These are phyloP conservation scores for Globisporangium nodosum DNA, from an alignment of 352 stramenopile genomes.

Conservation along the genomic window DNA sequence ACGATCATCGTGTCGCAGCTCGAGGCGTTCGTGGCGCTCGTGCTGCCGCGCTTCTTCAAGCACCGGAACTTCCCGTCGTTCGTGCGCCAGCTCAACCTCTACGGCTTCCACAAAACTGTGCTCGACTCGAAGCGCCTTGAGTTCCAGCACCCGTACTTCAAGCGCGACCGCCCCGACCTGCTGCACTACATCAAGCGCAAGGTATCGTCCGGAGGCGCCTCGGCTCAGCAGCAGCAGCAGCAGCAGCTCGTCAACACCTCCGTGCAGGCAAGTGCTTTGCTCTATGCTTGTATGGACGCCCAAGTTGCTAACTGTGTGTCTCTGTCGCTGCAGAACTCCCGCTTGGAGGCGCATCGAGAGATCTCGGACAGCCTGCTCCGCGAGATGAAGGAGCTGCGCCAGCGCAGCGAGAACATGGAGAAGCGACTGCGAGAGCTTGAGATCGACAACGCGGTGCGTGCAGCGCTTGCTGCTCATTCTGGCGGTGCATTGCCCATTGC, in stretches of 20 bases:
- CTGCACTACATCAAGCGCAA: slow-evolving; percentile 88
- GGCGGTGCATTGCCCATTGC: neutral
- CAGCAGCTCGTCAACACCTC: slow-evolving; percentile 40
- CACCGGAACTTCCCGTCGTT: slow-evolving; percentile 93
- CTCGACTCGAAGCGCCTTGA: slow-evolving; percentile 90
- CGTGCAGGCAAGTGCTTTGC: slow-evolving; percentile 32
- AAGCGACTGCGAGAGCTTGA: slow-evolving; percentile 81
- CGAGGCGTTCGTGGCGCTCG: slow-evolving; percentile 74
- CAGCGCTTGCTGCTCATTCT: neutral
- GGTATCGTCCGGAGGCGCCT: slow-evolving; percentile 44
- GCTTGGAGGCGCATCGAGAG: slow-evolving; percentile 63
- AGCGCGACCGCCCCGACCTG: slow-evolving; percentile 77
- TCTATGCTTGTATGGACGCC: slow-evolving; percentile 5
- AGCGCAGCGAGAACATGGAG: slow-evolving; percentile 85
- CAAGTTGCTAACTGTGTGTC: neutral
- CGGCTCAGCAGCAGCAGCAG: slow-evolving; percentile 28
- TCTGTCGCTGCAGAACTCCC: slow-evolving; percentile 38
- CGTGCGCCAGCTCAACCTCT: slow-evolving; percentile 92
- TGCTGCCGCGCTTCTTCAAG: slow-evolving; percentile 90
- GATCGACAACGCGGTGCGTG: slow-evolving; percentile 75
- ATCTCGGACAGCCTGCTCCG: slow-evolving; percentile 75
- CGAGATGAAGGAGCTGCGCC: slow-evolving; percentile 81
- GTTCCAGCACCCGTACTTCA: slow-evolving; percentile 92
- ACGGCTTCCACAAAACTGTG: slow-evolving; percentile 92
- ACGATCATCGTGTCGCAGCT: slow-evolving; percentile 91